phyloP scores from a whole-genome alignment of 106 monocot species.

The Phalaenopsis equestris region DNA sequence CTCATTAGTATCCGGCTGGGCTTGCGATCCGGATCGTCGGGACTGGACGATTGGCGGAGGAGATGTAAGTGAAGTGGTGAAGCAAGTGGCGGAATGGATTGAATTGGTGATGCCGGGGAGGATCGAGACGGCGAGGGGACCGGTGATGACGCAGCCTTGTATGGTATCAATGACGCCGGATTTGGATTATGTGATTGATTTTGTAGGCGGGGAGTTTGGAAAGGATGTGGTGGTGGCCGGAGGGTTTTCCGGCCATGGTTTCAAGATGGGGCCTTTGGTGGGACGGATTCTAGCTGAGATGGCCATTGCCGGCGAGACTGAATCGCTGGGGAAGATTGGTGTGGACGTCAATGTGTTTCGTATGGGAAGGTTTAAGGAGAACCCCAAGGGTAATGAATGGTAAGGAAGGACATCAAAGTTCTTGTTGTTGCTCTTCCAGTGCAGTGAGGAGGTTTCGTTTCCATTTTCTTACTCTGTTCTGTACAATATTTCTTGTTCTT shows the following conservation, averaged over 20 bases:
- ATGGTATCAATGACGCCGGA: slow-evolving; percentile 97
- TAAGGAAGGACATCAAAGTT: no score
- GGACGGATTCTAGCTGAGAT: slow-evolving; percentile 71
- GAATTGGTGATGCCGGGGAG: slow-evolving; percentile 27
- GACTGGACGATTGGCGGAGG: slow-evolving; percentile 32
- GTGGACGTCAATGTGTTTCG: slow-evolving; percentile 47
- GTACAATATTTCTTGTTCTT: no score
- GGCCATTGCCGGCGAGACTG: slow-evolving; percentile 31
- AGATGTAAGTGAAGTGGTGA: slow-evolving; percentile 1
- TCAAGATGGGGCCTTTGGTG: slow-evolving; percentile 85
- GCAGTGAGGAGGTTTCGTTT: no score
- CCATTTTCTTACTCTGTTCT: no score
- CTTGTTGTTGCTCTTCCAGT: no score
- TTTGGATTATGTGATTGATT: slow-evolving; percentile 72
- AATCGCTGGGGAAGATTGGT: slow-evolving; percentile 5
- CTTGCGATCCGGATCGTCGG: slow-evolving; percentile 67
- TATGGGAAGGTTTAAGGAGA: slow-evolving; percentile 38
- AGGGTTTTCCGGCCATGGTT: slow-evolving; percentile 95
- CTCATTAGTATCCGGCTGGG: slow-evolving; percentile 43
- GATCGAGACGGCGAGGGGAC: slow-evolving; percentile 36
- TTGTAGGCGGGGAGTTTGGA: slow-evolving; percentile 70
- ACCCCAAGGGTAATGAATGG: slow-evolving; percentile 36
- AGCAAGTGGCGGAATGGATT: slow-evolving; percentile 41
- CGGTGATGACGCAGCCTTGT: slow-evolving; percentile 62
- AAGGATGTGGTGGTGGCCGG: slow-evolving; percentile 73